These are phyloP conservation scores for Hawksworthiomyces lignivorus DNA, from an alignment of 2,329 filamentous ascomycete genomes.

Conservation along the genomic window DNA sequence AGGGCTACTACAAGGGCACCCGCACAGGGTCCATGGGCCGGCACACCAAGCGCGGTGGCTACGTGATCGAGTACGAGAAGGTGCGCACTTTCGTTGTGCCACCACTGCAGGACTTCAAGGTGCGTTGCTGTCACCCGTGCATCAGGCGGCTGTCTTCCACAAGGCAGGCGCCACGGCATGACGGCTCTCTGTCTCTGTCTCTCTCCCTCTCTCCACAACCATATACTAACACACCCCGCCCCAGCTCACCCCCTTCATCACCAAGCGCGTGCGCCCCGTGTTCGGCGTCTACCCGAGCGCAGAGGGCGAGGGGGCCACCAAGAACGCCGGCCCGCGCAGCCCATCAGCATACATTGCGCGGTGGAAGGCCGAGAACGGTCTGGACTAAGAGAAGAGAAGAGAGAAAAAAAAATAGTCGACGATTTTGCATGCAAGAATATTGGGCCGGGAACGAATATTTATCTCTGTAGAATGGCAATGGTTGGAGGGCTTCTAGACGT, in stretches of 20 bases:
- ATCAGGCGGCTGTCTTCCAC: no score
- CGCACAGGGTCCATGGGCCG: slow-evolving; percentile 78
- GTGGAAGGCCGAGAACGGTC: slow-evolving; percentile 62
- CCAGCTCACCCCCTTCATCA: slow-evolving; percentile 78
- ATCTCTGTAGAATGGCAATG: no score
- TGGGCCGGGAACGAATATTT: no score
- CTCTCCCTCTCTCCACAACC: no score
- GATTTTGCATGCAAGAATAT: no score
- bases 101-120: slow-evolving; percentile 62
- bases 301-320: slow-evolving; percentile 42
- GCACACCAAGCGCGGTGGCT: slow-evolving; percentile 78
- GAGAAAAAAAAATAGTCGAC: not conserved
- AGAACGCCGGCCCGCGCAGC: slow-evolving; percentile 47
- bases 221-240: no score
- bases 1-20: slow-evolving; percentile 96
- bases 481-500: no score
- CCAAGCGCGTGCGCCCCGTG: slow-evolving; percentile 45
- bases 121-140: slow-evolving; percentile 24
- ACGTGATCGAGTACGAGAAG: slow-evolving; percentile 75
- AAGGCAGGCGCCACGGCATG: no score
- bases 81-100: slow-evolving; percentile 82
- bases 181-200: not conserved
- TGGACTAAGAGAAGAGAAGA: slow-evolving; percentile 32
- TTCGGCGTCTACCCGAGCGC: slow-evolving; percentile 37
- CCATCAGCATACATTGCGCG: slow-evolving; percentile 54